Evolutionary conservation across 352 stramenopile genomes (phyloP).

Genomic region (Phytophthora sp.): DNA sequence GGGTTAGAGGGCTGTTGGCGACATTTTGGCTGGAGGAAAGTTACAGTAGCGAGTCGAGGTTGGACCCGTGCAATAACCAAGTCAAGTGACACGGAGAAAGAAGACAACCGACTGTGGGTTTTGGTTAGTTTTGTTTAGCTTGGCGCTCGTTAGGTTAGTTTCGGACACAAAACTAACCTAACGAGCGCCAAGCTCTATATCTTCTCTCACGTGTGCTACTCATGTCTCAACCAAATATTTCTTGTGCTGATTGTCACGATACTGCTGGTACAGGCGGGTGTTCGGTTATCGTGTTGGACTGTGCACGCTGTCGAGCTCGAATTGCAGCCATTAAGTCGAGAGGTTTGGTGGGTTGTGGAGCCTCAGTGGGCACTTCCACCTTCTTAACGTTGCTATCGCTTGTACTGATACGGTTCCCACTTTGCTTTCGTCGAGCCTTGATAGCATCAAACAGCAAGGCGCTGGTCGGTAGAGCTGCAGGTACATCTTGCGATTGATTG

Average conservation of each 20-base stretch:
- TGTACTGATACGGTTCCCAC: not conserved
- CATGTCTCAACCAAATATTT: constrained; percentile 12
- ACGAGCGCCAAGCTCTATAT: constrained; percentile 10
- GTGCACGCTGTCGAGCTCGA: constrained; percentile 47
- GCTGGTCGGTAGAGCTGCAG: constrained; percentile 31
- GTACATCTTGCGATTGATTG: too few species aligned
- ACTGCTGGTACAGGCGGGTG: too few species aligned
- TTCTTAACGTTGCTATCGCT: constrained; percentile 7
- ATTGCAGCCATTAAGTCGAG: constrained; percentile 73
- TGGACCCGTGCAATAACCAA: constrained; percentile 17
- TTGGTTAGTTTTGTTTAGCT: constrained; percentile 14
- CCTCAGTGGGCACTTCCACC: not conserved
- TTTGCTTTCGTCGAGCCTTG: constrained; percentile 44
- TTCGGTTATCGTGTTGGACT: constrained; percentile 20
- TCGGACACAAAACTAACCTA: too few species aligned
- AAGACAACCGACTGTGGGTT: constrained; percentile 14
- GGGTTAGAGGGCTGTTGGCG: constrained; percentile 8
- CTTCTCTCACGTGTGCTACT: too few species aligned
- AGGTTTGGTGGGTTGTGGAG: constrained; percentile 19
- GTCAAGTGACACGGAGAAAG: constrained; percentile 33
- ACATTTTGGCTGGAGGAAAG: constrained; percentile 13
- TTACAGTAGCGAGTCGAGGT: constrained; percentile 12
- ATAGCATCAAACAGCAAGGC: constrained; percentile 58
- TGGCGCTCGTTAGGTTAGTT: too few species aligned
- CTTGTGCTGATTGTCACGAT: too few species aligned